Evolutionary conservation across 2,329 filamentous ascomycete species (phyloP).

Genomic region (Tolypocladium tropicale): DNA sequence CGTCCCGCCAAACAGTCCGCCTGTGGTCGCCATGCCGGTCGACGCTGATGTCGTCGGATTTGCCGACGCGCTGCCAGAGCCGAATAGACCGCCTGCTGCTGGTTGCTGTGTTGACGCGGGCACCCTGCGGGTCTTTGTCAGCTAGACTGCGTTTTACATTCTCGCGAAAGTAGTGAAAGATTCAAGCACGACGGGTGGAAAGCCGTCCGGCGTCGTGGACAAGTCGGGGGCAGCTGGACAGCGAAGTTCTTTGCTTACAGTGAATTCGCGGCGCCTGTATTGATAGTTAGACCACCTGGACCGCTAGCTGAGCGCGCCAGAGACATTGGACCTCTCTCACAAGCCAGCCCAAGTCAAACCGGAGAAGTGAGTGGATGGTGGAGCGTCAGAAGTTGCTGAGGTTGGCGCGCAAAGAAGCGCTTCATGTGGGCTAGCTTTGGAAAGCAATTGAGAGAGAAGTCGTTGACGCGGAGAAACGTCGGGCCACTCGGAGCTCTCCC

Average conservation of each 20-base stretch:
- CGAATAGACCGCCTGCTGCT: constrained; percentile 26
- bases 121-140: constrained; percentile 9
- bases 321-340: constrained; percentile 26
- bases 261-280: constrained; percentile 49
- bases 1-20: constrained; percentile 24
- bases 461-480: constrained; percentile 16
- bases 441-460: too few species aligned
- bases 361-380: not conserved
- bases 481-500: constrained; percentile 9
- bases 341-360: not conserved
- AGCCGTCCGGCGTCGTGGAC: not conserved
- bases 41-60: constrained; percentile 15
- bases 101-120: constrained; percentile 19
- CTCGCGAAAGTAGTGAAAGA: not conserved
- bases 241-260: constrained; percentile 16
- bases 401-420: not conserved
- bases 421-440: not conserved
- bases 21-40: constrained; percentile 23
- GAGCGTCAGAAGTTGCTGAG: not conserved
- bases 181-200: too few species aligned
- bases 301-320: constrained; percentile 48
- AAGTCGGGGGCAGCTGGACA: not conserved
- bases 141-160: not conserved
- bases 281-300: constrained; percentile 52
- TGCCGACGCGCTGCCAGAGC: constrained; percentile 16